These are phyloP conservation scores for Chlamydomonas sphaeroides DNA, from an alignment of 139 green algal genomes.

Conservation along the genomic window DNA sequence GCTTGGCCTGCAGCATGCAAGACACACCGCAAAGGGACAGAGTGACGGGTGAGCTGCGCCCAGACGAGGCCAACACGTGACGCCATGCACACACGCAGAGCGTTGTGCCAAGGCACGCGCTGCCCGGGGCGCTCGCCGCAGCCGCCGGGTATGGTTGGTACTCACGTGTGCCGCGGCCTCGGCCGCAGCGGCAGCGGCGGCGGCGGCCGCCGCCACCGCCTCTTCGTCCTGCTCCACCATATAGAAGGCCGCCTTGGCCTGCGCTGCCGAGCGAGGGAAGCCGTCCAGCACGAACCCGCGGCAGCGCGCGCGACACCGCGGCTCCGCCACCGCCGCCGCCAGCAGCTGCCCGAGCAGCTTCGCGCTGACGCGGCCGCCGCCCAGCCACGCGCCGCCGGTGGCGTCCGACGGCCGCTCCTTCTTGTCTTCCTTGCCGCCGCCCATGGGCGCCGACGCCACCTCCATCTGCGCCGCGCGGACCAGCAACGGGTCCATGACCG, in stretches of 20 bases:
- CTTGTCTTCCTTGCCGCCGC: background rate
- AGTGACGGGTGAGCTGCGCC: too few species aligned
- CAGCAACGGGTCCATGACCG: background rate
- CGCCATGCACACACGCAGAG: too few species aligned
- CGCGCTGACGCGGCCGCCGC: slow-evolving; percentile 44
- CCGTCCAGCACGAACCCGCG: slow-evolving; percentile 61
- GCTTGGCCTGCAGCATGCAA: background rate
- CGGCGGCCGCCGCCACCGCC: slow-evolving; percentile 7
- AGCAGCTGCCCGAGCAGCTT: slow-evolving; percentile 44
- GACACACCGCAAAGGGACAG: too few species aligned
- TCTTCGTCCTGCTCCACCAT: slow-evolving; percentile 15
- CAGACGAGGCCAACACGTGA: too few species aligned
- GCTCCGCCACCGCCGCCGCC: slow-evolving; percentile 27
- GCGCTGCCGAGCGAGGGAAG: slow-evolving; percentile 38
- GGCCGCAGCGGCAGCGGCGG: background rate
- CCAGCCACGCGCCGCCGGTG: background rate
- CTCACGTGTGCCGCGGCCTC: slow-evolving; percentile 7
- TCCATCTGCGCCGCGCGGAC: background rate
- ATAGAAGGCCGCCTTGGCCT: slow-evolving; percentile 49
- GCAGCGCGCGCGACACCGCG: background rate
- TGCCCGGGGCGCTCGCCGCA: too few species aligned
- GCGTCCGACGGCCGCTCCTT: background rate
- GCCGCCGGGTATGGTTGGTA: too few species aligned
- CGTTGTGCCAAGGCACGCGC: too few species aligned
- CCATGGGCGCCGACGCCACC: background rate